phyloP scores from a whole-genome alignment of 495 filamentous ascomycete genomes.

The Neurospora tetrasperma region DNA sequence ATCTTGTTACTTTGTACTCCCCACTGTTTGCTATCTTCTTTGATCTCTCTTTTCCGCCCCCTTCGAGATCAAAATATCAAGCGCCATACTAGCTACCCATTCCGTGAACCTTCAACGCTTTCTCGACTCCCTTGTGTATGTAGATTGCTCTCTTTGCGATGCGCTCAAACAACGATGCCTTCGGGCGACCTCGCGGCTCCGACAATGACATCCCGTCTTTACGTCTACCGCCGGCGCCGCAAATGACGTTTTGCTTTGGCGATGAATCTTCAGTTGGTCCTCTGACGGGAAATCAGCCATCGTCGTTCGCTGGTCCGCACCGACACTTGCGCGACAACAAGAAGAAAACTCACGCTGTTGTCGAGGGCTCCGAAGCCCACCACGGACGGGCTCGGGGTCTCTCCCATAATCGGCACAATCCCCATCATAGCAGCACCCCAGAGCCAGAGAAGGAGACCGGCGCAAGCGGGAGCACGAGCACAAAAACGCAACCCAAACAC shows the following conservation, averaged over 20 bases:
- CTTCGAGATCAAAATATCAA: neutral
- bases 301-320: conserved; percentile 13
- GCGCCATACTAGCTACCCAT: neutral
- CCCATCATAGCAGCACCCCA: neutral
- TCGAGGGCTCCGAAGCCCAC: neutral
- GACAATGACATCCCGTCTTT: conserved; percentile 21
- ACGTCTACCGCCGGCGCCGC: conserved; percentile 21
- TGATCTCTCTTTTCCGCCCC: neutral
- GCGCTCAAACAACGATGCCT: conserved; percentile 17
- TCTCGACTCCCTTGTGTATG: neutral
- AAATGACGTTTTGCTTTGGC: conserved; percentile 48
- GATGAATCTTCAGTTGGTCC: conserved; percentile 43
- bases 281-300: conserved; percentile 19
- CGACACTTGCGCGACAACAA: conserved; percentile 29
- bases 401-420: neutral
- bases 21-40: too few relatives aligned
- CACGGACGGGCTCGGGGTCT: neutral
- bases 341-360: neutral
- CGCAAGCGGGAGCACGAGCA: neutral
- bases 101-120: neutral
- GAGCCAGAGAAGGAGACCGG: conserved; percentile 1
- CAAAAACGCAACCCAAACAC: neutral
- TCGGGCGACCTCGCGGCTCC: conserved; percentile 16
- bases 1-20: neutral
- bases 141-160: neutral